A percentile compares a stretch with the other conserved stretches of the same genome.
Evolutionary conservation across 2,329 filamentous ascomycete genomes (phyloP).

Genomic region (Pyrenophora teres): DNA sequence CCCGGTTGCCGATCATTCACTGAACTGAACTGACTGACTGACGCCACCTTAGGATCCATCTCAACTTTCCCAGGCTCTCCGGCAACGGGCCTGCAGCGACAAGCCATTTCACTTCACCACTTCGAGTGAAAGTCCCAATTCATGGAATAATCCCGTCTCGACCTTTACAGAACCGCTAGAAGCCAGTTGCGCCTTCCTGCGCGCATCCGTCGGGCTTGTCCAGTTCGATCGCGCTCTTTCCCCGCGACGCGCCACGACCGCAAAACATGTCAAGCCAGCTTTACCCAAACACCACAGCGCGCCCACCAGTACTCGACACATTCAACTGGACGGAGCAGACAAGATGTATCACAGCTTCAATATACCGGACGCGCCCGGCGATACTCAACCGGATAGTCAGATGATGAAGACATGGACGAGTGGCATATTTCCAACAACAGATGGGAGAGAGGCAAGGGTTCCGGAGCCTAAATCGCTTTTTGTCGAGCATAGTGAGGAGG

Average conservation of each 20-base stretch:
- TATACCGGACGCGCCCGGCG: slow-evolving; percentile 46
- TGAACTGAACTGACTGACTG: slow-evolving; percentile 25
- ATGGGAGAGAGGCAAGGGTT: slow-evolving; percentile 7
- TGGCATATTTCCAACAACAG: slow-evolving; percentile 22
- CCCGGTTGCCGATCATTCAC: slow-evolving; percentile 37
- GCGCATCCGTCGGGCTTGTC: slow-evolving; percentile 17
- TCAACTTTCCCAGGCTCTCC: slow-evolving; percentile 44
- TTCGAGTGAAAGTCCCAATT: slow-evolving; percentile 26
- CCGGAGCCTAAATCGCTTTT: slow-evolving; percentile 27
- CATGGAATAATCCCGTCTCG: slow-evolving; percentile 14
- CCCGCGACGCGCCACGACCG: slow-evolving; percentile 36
- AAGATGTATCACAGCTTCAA: slow-evolving; percentile 48
- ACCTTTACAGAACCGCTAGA: slow-evolving; percentile 11
- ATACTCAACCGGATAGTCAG: slow-evolving; percentile 56
- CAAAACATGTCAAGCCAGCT: slow-evolving; percentile 39
- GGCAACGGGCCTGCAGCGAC: slow-evolving; percentile 40
- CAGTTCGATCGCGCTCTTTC: slow-evolving; percentile 20
- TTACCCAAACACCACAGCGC: slow-evolving; percentile 39
- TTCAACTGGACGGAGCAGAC: slow-evolving; percentile 21
- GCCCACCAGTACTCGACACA: slow-evolving; percentile 30
- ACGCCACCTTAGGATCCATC: slow-evolving; percentile 41
- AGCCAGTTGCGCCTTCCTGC: slow-evolving; percentile 13
- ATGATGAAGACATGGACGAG: slow-evolving; percentile 51
- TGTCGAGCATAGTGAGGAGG: slow-evolving; percentile 21
- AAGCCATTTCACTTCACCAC: slow-evolving; percentile 30